Evolutionary conservation across 768 basidiomycete species (phyloP).

Genomic region (Tulasnella sp.): DNA sequence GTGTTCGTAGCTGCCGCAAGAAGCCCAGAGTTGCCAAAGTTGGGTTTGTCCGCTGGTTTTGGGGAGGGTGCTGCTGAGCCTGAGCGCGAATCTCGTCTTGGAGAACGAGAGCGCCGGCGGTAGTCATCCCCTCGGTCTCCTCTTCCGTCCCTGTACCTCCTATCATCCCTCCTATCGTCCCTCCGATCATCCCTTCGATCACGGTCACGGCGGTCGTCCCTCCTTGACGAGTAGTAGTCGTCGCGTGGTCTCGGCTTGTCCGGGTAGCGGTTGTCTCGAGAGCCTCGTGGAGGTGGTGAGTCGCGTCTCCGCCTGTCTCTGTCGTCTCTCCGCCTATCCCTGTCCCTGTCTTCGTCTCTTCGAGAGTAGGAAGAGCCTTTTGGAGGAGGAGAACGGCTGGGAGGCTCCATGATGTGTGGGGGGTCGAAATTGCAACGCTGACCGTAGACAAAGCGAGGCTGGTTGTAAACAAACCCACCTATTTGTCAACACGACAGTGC

Average conservation of each 20-base stretch:
- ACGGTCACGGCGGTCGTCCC: conserved; percentile 35
- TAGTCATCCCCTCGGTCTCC: conserved; percentile 43
- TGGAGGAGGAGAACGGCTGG: conserved; percentile 21
- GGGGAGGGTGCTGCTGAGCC: conserved; percentile 50
- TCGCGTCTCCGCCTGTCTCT: conserved; percentile 33
- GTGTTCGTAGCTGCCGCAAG: conserved; percentile 97
- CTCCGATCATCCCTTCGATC: conserved; percentile 34
- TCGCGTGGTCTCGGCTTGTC: conserved; percentile 3
- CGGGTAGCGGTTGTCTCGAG: conserved; percentile 23
- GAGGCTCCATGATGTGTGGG: background rate
- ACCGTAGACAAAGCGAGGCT: conserved; percentile 10
- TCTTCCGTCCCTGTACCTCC: conserved; percentile 36
- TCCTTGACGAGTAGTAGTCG: background rate
- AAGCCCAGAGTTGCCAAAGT: conserved; percentile 84
- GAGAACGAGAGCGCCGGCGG: conserved; percentile 43
- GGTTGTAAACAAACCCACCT: conserved; percentile 13
- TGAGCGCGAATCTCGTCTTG: conserved; percentile 47
- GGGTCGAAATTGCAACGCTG: background rate
- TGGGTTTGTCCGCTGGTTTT: conserved; percentile 68
- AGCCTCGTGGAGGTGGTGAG: conserved; percentile 19
- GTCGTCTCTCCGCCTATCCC: conserved; percentile 18
- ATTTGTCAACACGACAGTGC: background rate
- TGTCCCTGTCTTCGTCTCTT: conserved; percentile 30
- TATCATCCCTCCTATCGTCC: conserved; percentile 29
- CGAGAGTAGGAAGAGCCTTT: conserved; percentile 1